Evolutionary conservation across 345 rosid genomes (phyloP), one percentile per base, ranked within the genome.

Genomic region (Rhodomyrtus tomentosa): DNA sequence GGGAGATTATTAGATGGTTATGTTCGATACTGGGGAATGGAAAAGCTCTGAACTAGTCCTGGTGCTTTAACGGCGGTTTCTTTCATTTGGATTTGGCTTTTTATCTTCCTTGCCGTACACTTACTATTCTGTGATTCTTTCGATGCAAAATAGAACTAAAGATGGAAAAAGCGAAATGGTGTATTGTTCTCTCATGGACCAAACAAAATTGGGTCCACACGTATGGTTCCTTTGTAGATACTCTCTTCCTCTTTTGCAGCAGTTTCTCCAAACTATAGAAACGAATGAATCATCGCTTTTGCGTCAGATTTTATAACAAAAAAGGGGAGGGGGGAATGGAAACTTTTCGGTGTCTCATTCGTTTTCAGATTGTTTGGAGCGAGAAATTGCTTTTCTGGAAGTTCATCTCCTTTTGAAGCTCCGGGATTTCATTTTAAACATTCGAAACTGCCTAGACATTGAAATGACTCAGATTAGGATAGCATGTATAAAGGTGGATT

Each of bases 151-250:
- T 36, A 10, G 73, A 59, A 15, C 10, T 68, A 36, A 12, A 36
- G 24, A 18, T 68, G 42, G 9, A 7, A 2, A 68, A 0, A 22
- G 16, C 6, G 76, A 36, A 2, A 32, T 32, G 24, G 76, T 20
- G 76, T 2, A 18, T 4, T 4, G 76, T 6, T 3, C 22, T 7
- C 24, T 0, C 6, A 12, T 8, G 36, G 72, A 16, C 74, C 21
- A 10, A 16, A 18, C 76, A 38, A 8, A 68, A 68, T 24, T 32
- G 42, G 76, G 74, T 68, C 74, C 74, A 32, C 53, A 2, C 40
- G 15, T 2, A 10, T 8, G 0, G 45, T 8, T 68, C 76, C 24
- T 8, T 6, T 21, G 42, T 32, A 18, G 45, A 8, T 32, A 0
- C 24, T 68, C 42, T 32, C 73, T 59, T 38, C 6, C 73, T 0